A percentile compares a stretch with the other conserved stretches of the same genome.
phyloP scores from a whole-genome alignment of 495 filamentous ascomycete genomes.

The Melanomma pulvis-pyrius region DNA sequence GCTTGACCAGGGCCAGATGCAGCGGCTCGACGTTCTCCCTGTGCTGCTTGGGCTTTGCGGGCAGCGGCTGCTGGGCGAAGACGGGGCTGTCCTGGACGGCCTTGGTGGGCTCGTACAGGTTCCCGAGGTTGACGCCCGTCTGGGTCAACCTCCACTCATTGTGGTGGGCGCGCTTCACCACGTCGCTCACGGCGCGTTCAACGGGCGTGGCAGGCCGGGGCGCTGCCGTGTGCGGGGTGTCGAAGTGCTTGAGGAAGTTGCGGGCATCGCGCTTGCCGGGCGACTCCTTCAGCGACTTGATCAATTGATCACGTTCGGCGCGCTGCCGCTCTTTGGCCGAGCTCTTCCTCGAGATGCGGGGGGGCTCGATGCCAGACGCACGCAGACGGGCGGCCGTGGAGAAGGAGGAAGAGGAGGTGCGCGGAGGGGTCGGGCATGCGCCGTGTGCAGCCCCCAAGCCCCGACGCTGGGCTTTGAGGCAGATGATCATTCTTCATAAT shows the following conservation, averaged over 20 bases:
- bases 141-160: constrained; percentile 27
- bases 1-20: constrained; percentile 85
- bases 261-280: constrained; percentile 35
- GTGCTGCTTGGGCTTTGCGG: constrained; percentile 13
- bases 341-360: constrained; percentile 7
- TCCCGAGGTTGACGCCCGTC: constrained; percentile 62
- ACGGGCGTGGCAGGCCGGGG: neutral
- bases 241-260: constrained; percentile 38
- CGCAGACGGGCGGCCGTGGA: neutral
- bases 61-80: constrained; percentile 53
- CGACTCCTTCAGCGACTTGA: constrained; percentile 29
- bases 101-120: constrained; percentile 61
- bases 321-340: constrained; percentile 31
- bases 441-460: constrained; percentile 23
- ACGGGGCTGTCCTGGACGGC: constrained; percentile 66
- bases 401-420: neutral
- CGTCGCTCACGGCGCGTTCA: constrained; percentile 16
- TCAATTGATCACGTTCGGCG: constrained; percentile 36
- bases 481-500: constrained; percentile 38
- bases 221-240: constrained; percentile 8
- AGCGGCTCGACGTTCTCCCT: constrained; percentile 52
- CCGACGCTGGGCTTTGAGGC: constrained; percentile 29
- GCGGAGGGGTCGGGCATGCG: neutral
- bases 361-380: neutral
- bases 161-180: constrained; percentile 23